Evolutionary conservation across 495 filamentous ascomycete species (phyloP), one percentile per base, ranked within the genome.

Genomic region (Penicillium taxi): DNA sequence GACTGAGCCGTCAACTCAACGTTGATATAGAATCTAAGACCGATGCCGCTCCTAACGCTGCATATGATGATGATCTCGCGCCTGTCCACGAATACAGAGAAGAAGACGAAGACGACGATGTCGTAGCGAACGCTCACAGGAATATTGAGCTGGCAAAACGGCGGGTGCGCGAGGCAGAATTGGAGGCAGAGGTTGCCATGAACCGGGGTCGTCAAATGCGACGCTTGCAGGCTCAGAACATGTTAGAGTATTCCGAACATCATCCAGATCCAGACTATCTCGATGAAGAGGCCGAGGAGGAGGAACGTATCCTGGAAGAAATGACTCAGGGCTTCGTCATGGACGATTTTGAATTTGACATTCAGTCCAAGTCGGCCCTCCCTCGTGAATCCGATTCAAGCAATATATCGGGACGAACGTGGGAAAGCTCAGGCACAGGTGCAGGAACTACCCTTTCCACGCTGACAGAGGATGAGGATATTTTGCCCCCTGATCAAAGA

Each of bases 51-150:
- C 66, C 96, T 21, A 91, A 98, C 66, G 91, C 87, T 2, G 91
- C 91, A 14, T 96, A 96, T 55, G 84, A 94, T 56, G 86, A 96
- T 46, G 87, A 85, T 5, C 82, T 84, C 48, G 89, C 94, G 49
- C 82, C 84, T 5, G 82, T 74, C 50, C 29, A 52, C 18, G 63
- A 61, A 34, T 66, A 57, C 22, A 53, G 59, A 15, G 63, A 64
- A 7, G 45, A 52, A 21, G n/a, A n/a, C n/a, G 61, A 63, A 38
- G 47, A 30, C 41, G 46, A 66, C 50, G 60, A 61, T 42, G 39
- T 74, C 9, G 64, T 81, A 29, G 70, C 70, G 11, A 77, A 75
- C 44, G 75, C 76, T 3, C 70, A 78, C 44, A 69, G 77, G 32
- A 81, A 79, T 50, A 80, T 90, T 23, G 84, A 87, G 56, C 47